phyloP scores from a whole-genome alignment of 2,329 filamentous ascomycete species.

The Fusarium buharicum region DNA sequence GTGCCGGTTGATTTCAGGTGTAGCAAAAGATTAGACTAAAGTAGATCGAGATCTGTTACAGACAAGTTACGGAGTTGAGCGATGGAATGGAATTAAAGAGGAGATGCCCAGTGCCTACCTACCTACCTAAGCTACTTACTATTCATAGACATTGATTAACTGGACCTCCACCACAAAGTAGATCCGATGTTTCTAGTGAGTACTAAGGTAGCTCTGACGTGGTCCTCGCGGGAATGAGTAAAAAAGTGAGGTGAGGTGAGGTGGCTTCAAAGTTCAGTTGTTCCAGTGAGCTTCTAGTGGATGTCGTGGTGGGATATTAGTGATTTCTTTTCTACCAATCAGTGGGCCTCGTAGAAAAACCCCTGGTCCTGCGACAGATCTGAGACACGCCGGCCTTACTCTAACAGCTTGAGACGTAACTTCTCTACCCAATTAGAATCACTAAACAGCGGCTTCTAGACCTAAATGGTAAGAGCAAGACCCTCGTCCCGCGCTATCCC shows the following conservation, averaged over 20 bases:
- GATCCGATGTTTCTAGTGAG: not conserved
- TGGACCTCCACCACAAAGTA: constrained; percentile 8
- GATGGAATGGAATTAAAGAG: constrained; percentile 10
- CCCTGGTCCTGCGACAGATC: constrained; percentile 56
- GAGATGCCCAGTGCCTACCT: constrained; percentile 4
- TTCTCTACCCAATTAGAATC: constrained; percentile 24
- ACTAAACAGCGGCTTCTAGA: constrained; percentile 27
- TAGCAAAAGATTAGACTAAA: constrained; percentile 1
- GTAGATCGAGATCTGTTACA: constrained; percentile 18
- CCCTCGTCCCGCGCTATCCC: constrained; percentile 39
- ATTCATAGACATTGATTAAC: constrained; percentile 20
- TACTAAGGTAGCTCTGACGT: constrained; percentile 37
- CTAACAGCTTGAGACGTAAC: constrained; percentile 24
- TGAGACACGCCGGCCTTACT: constrained; percentile 51
- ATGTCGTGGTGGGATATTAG: constrained; percentile 19
- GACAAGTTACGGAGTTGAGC: not conserved
- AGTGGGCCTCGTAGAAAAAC: constrained; percentile 10
- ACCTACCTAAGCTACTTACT: constrained; percentile 9
- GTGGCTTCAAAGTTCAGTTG: constrained; percentile 6
- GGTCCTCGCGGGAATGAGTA: constrained; percentile 30
- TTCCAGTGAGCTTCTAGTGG: constrained; percentile 37
- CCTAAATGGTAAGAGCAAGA: constrained; percentile 40
- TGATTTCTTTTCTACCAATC: constrained; percentile 16
- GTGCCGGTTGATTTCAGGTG: constrained; percentile 26
- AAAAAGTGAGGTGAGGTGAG: not conserved